phyloP scores from a whole-genome alignment of 495 filamentous ascomycete species.

The Xylaria telfairii region DNA sequence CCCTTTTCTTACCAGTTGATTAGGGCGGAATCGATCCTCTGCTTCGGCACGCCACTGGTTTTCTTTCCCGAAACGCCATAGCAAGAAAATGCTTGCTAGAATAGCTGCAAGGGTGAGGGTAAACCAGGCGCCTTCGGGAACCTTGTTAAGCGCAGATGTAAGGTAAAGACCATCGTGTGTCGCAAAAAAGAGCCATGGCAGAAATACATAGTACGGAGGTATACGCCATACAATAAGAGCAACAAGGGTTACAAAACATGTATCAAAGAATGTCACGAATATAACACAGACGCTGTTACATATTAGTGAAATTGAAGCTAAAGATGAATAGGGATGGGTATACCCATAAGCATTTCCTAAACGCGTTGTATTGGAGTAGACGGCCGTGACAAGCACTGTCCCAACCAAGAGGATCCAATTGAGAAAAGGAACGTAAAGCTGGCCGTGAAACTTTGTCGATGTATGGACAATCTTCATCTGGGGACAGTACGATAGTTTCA shows the following conservation, averaged over 20 bases:
- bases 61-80: slow-evolving; percentile 79
- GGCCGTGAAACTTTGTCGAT: slow-evolving; percentile 68
- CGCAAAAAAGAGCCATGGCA: slow-evolving; percentile 67
- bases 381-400: slow-evolving; percentile 72
- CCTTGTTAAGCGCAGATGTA: slow-evolving; percentile 69
- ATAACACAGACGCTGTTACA: slow-evolving; percentile 65
- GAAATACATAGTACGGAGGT: slow-evolving; percentile 59
- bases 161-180: slow-evolving; percentile 69
- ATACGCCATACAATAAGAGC: slow-evolving; percentile 72
- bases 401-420: slow-evolving; percentile 80
- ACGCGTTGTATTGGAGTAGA: slow-evolving; percentile 70
- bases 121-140: slow-evolving; percentile 78
- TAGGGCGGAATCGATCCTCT: slow-evolving; percentile 60
- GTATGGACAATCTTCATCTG: slow-evolving; percentile 74
- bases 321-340: neutral
- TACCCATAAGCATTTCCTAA: slow-evolving; percentile 55
- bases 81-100: slow-evolving; percentile 64
- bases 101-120: slow-evolving; percentile 67
- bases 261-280: slow-evolving; percentile 76
- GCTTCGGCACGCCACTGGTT: slow-evolving; percentile 73
- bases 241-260: slow-evolving; percentile 70
- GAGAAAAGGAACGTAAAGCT: slow-evolving; percentile 72
- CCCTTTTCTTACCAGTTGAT: slow-evolving; percentile 48
- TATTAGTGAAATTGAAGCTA: slow-evolving; percentile 54
- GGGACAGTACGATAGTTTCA: slow-evolving; percentile 77